Base-by-base conservation (phyloP, 2,329 filamentous ascomycete genomes). In the Exophiala xenobiotica region DNA sequence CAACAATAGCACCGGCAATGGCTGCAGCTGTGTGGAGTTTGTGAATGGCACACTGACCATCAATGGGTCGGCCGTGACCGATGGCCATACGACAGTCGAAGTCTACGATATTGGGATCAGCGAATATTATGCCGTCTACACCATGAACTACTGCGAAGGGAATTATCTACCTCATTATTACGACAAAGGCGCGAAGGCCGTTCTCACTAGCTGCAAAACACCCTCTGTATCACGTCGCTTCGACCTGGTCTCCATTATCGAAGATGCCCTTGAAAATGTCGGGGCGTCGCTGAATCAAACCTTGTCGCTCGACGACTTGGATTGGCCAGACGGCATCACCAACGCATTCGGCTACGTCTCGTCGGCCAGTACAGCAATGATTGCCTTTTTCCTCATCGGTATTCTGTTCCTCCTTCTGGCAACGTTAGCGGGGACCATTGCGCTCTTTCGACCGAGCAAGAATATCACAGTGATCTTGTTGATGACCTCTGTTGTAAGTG, bases 1-100 rank as follows among this genome's bases (percentile, higher is more conserved):
- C 20, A 38, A 37, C 8, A 47, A 47, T 22, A 37, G 44, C 7
- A 47, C 44, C 4, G 44, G 44, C 20, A 47, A 47, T 37, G 44
- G 44, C 19, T 47, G 44, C 22, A 47, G 39, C n/a, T 47, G 44
- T 39, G 44, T 47, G 12, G 44, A 47, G 19, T 47, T 47, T 18
- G 14, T 39, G 5, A 39, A 47, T 18, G 44, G 44, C 19, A 39
- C 33, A 9, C 44, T 47, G 5, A 47, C 44, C 14, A 39, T 47
- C 19, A 47, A 47, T 18, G 44, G 44, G 3, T 20, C 22, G 33
- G 29, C 6, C 12, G 24, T 8, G 33, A 47, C 23, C n/a, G n/a
- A n/a, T n/a, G n/a, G n/a, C n/a, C n/a, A n/a, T n/a, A 27, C 20
- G 5, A 47, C 44, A 3, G 19, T 47, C 31, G 24, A 14, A 12